Conservation (phyloP, 2,329 filamentous ascomycete genomes). For the Aspergillus alliaceus region DNA sequence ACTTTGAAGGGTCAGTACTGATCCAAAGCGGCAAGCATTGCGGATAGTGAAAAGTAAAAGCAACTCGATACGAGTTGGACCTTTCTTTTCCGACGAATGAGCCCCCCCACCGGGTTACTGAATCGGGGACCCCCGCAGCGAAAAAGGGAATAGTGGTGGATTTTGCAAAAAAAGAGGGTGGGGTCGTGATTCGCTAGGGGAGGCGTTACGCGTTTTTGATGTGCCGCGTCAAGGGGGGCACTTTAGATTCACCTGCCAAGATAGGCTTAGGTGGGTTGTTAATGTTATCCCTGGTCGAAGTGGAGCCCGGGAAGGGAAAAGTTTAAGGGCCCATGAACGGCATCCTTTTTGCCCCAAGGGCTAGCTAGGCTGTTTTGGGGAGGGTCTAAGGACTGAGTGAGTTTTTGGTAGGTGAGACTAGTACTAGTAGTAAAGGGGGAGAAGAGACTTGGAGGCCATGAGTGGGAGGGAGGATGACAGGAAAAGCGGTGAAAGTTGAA, state of each 20-base stretch:
- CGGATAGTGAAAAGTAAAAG: neutral
- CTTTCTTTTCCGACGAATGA: slow-evolving; percentile 2
- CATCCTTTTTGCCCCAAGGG: neutral
- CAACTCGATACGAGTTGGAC: slow-evolving; percentile 3
- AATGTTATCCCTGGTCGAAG: neutral
- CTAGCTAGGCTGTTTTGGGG: too few relatives aligned
- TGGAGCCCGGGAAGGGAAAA: slow-evolving; percentile 5
- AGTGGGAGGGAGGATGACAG: too few relatives aligned
- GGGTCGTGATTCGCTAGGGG: slow-evolving; percentile 11
- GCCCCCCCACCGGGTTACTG: slow-evolving; percentile 14
- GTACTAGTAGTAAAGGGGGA: too few relatives aligned
- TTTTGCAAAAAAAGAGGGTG: neutral
- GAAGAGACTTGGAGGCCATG: too few relatives aligned
- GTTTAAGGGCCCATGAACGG: slow-evolving; percentile 8
- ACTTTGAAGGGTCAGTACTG: too few relatives aligned
- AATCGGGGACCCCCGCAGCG: slow-evolving; percentile 19
- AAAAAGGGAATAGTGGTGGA: slow-evolving; percentile 16
- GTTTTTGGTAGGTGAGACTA: too few relatives aligned
- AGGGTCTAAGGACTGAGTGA: too few relatives aligned
- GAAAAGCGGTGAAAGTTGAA: too few relatives aligned
- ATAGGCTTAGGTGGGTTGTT: slow-evolving; percentile 18
- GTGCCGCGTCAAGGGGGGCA: slow-evolving; percentile 21
- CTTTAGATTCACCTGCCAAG: slow-evolving; percentile 17
- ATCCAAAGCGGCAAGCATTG: slow-evolving; percentile 10
- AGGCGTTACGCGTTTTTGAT: slow-evolving; percentile 25